A percentile compares a stretch with the other conserved stretches of the same genome.
Evolutionary conservation across 2,329 filamentous ascomycete genomes (phyloP).

Genomic region (Nemania serpens): DNA sequence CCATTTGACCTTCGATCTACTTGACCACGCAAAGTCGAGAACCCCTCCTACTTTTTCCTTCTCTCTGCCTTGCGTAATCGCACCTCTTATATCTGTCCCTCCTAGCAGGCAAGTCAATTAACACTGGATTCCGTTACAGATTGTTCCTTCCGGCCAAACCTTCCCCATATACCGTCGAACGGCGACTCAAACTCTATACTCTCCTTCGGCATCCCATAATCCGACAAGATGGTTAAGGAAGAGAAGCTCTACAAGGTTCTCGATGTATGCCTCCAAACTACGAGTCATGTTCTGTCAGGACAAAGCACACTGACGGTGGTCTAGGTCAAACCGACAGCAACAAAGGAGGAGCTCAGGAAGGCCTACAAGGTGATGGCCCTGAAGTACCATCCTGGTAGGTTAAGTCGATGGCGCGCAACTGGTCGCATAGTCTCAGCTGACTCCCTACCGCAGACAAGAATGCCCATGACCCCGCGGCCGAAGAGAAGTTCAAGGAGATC

Average conservation of each 20-base stretch:
- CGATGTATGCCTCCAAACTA: conserved; percentile 61
- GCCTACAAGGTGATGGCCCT: conserved; percentile 83
- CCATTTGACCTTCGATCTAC: conserved; percentile 18
- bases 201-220: conserved; percentile 2
- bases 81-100: neutral
- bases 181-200: neutral
- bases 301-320: conserved; percentile 18
- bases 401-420: neutral
- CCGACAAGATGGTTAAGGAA: conserved; percentile 73
- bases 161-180: neutral
- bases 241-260: conserved; percentile 79
- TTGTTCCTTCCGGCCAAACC: neutral
- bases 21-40: conserved; percentile 4
- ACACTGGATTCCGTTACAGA: neutral
- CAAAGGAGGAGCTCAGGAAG: conserved; percentile 87
- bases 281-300: neutral
- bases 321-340: conserved; percentile 77
- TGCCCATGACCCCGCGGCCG: conserved; percentile 86
- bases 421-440: conserved; percentile 8
- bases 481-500: conserved; percentile 98
- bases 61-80: neutral
- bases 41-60: conserved; percentile 17
- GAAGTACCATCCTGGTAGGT: conserved; percentile 81
- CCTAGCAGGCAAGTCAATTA: neutral
- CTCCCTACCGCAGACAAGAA: conserved; percentile 77